phyloP scores from a whole-genome alignment of 176 grass and related monocot species.

The Oryza nivara region DNA sequence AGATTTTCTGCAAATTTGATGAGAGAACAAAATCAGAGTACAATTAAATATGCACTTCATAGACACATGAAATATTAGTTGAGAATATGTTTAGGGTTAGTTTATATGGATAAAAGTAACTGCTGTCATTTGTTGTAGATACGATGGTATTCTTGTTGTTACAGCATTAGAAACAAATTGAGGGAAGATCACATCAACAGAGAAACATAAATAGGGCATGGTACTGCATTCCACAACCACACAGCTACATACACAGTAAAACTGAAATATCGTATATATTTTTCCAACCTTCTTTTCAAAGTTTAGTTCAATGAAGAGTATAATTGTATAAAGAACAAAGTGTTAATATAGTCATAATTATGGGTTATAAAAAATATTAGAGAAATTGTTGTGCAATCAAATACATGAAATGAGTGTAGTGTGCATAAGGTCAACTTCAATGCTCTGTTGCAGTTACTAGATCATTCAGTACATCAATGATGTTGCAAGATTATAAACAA shows the following conservation, averaged over 20 bases:
- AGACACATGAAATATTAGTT: neutral
- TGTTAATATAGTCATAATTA: conserved; percentile 12
- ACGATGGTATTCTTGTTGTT: neutral
- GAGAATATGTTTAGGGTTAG: no score
- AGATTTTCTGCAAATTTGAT: conserved; percentile 22
- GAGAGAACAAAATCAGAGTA: conserved; percentile 3
- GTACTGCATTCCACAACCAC: neutral
- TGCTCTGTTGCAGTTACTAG: neutral
- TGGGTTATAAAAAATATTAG: neutral
- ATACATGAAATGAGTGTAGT: neutral
- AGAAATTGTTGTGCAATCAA: neutral
- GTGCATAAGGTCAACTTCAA: neutral
- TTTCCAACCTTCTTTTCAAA: neutral
- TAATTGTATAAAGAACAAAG: neutral
- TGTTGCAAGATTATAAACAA: neutral
- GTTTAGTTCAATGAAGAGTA: neutral
- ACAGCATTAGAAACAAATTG: conserved; percentile 17
- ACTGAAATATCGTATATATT: neutral
- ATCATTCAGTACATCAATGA: conserved; percentile 1
- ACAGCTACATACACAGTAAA: neutral
- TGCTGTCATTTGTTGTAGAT: neutral
- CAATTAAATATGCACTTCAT: conserved; percentile 19
- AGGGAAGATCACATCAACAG: neutral
- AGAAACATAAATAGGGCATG: neutral
- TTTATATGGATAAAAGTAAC: no score